These are phyloP conservation scores for Clarireedia sp. DNA, from an alignment of 2,329 filamentous ascomycete species.

Conservation along the genomic window DNA sequence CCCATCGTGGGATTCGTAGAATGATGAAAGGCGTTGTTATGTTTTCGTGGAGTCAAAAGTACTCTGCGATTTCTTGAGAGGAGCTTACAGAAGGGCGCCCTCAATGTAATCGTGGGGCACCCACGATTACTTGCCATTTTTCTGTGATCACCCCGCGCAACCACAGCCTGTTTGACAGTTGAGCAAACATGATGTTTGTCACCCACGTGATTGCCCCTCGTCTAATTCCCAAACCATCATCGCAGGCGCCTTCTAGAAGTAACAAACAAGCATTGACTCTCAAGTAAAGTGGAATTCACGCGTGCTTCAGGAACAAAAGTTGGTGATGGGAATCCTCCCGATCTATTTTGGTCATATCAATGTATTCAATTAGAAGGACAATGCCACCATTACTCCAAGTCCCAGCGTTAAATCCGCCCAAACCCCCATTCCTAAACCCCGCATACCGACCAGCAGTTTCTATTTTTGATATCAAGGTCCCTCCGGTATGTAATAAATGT, in stretches of 20 bases:
- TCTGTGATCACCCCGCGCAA: background rate
- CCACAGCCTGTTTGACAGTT: background rate
- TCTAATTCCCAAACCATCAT: background rate
- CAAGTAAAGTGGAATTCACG: background rate
- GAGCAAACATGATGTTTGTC: background rate
- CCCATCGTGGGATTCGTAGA: background rate
- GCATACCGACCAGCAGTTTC: background rate
- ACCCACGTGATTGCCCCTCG: background rate
- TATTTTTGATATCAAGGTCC: background rate
- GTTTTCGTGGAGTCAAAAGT: too few species aligned
- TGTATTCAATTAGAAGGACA: background rate
- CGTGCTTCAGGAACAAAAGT: background rate
- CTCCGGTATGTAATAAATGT: background rate
- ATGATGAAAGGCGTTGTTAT: too few species aligned
- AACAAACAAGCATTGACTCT: too few species aligned
- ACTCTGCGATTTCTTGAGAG: too few species aligned
- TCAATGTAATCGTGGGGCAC: too few species aligned
- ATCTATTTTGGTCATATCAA: background rate
- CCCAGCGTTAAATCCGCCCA: background rate
- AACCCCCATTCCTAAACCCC: background rate
- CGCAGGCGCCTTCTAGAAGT: background rate
- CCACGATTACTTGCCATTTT: background rate
- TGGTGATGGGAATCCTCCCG: background rate
- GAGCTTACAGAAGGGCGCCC: too few species aligned
- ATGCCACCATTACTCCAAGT: background rate